Evolutionary conservation across 306 rosid species (phyloP).

Genomic region (Cicer chorassanicum): DNA sequence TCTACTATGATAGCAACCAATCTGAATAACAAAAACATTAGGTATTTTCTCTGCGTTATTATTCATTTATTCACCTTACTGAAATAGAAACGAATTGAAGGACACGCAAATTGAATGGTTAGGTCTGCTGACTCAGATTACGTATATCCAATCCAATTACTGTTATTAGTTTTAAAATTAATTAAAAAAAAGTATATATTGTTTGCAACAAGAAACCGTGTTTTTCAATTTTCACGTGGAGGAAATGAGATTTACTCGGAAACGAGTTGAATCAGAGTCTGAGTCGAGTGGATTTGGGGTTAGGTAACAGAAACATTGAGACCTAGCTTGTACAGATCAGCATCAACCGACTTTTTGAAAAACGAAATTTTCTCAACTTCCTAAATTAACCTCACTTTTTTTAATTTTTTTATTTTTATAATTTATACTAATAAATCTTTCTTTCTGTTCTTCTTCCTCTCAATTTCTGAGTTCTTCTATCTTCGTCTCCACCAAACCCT

Average conservation of each 20-base stretch:
- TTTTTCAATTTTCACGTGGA: conserved; percentile 30
- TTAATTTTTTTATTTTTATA: too few species aligned
- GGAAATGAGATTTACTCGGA: conserved; percentile 1
- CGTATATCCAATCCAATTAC: conserved; percentile 7
- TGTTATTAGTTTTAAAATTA: too few species aligned
- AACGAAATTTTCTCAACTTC: not conserved
- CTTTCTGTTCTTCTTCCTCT: not conserved
- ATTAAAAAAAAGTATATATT: not conserved
- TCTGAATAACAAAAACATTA: not conserved
- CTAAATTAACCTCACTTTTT: conserved; percentile 34
- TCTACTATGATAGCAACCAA: not conserved
- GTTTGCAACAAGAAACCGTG: conserved; percentile 23
- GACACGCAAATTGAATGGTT: not conserved
- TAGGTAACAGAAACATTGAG: conserved; percentile 40
- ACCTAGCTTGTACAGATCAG: conserved; percentile 36
- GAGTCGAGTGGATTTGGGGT: not conserved
- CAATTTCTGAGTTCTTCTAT: not conserved
- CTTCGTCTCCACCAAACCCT: conserved; percentile 18
- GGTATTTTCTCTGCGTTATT: not conserved
- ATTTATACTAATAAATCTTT: not conserved
- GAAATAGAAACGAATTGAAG: not conserved
- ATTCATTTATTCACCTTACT: not conserved
- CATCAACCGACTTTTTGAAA: conserved; percentile 41
- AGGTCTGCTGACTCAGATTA: conserved; percentile 34
- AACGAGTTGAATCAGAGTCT: not conserved